Evolutionary conservation across 2,329 filamentous ascomycete genomes (phyloP), one percentile per base, ranked within the genome.

Genomic region (Claviceps africana): DNA sequence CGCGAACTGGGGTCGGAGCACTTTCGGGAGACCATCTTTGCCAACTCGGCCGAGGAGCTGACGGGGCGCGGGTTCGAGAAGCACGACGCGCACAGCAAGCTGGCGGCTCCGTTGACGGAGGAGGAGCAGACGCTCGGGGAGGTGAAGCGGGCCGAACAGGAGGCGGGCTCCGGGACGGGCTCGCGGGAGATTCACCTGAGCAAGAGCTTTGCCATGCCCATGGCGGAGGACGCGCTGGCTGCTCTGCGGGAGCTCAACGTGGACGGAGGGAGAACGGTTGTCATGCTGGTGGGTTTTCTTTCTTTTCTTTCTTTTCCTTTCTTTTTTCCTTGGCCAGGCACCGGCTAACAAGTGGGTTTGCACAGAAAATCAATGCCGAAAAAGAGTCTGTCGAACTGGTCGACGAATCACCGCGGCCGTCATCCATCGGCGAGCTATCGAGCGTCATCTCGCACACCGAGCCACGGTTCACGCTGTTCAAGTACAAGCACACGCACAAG

Each of bases 391-490:
- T 91, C 57, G 79, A 84, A 61, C 75, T 91, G 11, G 80, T 81
- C 8, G 67, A 72, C 51, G 67, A 72, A 52, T 72, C 76, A 3
- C 71, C 74, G 1, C 66, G 72, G 0, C 74, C 77, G 1, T 71
- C 76, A 19, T 74, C 76, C 6, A 78, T 87, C 25, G 57, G 72
- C 22, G 75, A 80, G 35, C 76, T 91, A 4, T 69, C 77, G 0
- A 62, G 67, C 4, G 68, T 70, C 22, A 87, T 94, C 55, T 83
- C 84, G 6, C 57, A 74, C 10, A 75, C 73, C 21, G 84, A 88
- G 65, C 87, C 87, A 4, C 77, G 87, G 44, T 91, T 88, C 65
- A 84, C 82, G 7, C 88, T 93, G 64, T 93, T 84, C 72, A 77
- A 82, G 30, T 86, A 82, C 65, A 71, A 67, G 13, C 76, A 84